phyloP scores from a whole-genome alignment of 148 eudicot species.

The Selenicereus undatus region DNA sequence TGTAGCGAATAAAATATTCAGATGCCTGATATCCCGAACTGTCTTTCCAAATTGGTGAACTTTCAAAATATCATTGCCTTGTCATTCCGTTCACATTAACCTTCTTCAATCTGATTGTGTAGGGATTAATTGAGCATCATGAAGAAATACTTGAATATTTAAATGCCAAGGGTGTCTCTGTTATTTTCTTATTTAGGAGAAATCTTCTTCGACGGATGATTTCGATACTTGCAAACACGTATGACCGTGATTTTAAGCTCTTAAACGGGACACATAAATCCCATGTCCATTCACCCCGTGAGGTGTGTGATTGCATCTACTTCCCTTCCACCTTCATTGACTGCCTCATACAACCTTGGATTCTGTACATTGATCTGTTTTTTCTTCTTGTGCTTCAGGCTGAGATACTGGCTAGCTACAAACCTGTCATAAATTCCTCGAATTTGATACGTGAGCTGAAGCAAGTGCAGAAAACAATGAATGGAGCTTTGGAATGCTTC shows the following conservation, averaged over 20 bases:
- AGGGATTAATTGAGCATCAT: constrained; percentile 83
- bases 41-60: neutral
- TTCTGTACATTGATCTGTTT: neutral
- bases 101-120: constrained; percentile 22
- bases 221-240: constrained; percentile 74
- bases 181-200: constrained; percentile 83
- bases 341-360: neutral
- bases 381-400: constrained; percentile 43
- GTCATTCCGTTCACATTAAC: neutral
- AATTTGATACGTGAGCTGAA: constrained; percentile 53
- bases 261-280: constrained; percentile 87
- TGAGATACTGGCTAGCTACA: constrained; percentile 66
- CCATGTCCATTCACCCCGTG: constrained; percentile 73
- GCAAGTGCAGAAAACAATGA: constrained; percentile 45
- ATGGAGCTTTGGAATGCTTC: constrained; percentile 55
- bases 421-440: constrained; percentile 53
- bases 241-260: constrained; percentile 64
- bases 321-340: constrained; percentile 19
- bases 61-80: neutral
- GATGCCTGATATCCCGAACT: neutral
- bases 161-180: constrained; percentile 65
- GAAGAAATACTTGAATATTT: constrained; percentile 71
- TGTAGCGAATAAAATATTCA: no score
- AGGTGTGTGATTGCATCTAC: constrained; percentile 43
- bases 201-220: constrained; percentile 80